Percentiles rank a stretch among this genome's conserved stretches.
These are phyloP conservation scores for Emmonsiellopsis sp. DNA, from an alignment of 2,329 filamentous ascomycete genomes.

Conservation along the genomic window DNA sequence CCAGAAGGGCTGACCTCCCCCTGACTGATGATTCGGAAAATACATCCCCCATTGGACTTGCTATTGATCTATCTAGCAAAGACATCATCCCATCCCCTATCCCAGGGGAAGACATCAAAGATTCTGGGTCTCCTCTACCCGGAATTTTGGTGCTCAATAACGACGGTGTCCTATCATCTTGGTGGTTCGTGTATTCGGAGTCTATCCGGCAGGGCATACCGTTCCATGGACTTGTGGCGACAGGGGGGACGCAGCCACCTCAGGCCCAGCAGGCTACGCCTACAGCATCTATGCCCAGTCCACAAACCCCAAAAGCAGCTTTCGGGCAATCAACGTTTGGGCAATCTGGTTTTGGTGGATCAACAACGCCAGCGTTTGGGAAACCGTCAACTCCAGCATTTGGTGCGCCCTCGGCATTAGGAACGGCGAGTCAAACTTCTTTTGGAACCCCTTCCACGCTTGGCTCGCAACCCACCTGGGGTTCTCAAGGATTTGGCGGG, in stretches of 20 bases:
- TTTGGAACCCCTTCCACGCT: slow-evolving; percentile 19
- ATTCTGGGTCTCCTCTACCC: slow-evolving; percentile 72
- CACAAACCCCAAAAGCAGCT: slow-evolving; percentile 10
- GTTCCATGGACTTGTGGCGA: slow-evolving; percentile 59
- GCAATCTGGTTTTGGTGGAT: slow-evolving; percentile 16
- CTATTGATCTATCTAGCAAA: slow-evolving; percentile 72
- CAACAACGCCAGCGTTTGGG: slow-evolving; percentile 2
- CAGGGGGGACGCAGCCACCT: slow-evolving; percentile 14
- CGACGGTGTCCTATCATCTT: slow-evolving; percentile 72
- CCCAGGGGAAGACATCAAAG: slow-evolving; percentile 64
- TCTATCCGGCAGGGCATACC: slow-evolving; percentile 65
- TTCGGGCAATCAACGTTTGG: slow-evolving; percentile 15
- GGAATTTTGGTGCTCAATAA: slow-evolving; percentile 79
- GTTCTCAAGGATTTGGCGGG: slow-evolving; percentile 15
- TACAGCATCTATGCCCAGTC: slow-evolving; percentile 10
- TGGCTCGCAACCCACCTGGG: slow-evolving; percentile 15
- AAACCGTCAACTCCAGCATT: slow-evolving; percentile 6
- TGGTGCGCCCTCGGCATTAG: slow-evolving; percentile 12
- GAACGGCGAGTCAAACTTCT: slow-evolving; percentile 7
- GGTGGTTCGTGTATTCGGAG: slow-evolving; percentile 89
- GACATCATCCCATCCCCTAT: slow-evolving; percentile 73
- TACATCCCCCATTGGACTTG: slow-evolving; percentile 68
- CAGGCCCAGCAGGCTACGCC: slow-evolving; percentile 12
- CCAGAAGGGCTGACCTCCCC: slow-evolving; percentile 64
- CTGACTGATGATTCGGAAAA: slow-evolving; percentile 57